These are phyloP conservation scores for Salinomyces thailandicus DNA, from an alignment of 2,329 filamentous ascomycete species.

Conservation along the genomic window DNA sequence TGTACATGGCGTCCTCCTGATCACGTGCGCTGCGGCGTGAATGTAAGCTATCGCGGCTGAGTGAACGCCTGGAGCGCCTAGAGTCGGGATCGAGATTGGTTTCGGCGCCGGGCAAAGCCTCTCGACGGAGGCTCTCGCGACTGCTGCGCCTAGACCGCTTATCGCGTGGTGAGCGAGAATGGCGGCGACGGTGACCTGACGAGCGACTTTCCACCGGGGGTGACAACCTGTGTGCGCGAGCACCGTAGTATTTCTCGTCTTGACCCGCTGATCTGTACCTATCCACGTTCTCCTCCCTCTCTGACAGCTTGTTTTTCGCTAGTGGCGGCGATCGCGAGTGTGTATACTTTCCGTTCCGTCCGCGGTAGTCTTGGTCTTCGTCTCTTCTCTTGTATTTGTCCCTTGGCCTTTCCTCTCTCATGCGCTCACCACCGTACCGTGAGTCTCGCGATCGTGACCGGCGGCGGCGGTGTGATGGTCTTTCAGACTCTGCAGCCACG, in stretches of 20 bases:
- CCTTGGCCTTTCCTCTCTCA: conserved; percentile 23
- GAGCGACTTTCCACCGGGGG: background rate
- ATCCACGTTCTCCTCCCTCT: too few relatives aligned
- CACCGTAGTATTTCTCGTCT: conserved; percentile 2
- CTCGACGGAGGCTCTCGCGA: conserved; percentile 10
- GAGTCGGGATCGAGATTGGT: conserved; percentile 3
- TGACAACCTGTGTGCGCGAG: conserved; percentile 2
- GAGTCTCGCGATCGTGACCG: conserved; percentile 32
- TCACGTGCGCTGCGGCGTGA: conserved; percentile 10
- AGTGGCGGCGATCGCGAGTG: conserved; percentile 16
- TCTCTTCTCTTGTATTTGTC: conserved; percentile 17
- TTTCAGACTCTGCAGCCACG: conserved; percentile 9
- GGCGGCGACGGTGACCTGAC: conserved; percentile 4
- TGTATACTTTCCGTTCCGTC: background rate
- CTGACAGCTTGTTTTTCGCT: too few relatives aligned
- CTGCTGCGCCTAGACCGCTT: conserved; percentile 6
- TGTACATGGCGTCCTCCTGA: conserved; percentile 22
- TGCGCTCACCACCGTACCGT: conserved; percentile 25
- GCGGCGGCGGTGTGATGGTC: conserved; percentile 18
- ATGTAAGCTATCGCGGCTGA: conserved; percentile 17
- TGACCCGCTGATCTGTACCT: conserved; percentile 19
- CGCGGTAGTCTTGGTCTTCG: conserved; percentile 3
- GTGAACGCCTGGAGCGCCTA: conserved; percentile 9
- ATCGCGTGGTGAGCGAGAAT: conserved; percentile 13
- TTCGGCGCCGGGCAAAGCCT: conserved; percentile 1